Conservation (phyloP, 108 stramenopile species). For the Skeletonema potamos region DNA sequence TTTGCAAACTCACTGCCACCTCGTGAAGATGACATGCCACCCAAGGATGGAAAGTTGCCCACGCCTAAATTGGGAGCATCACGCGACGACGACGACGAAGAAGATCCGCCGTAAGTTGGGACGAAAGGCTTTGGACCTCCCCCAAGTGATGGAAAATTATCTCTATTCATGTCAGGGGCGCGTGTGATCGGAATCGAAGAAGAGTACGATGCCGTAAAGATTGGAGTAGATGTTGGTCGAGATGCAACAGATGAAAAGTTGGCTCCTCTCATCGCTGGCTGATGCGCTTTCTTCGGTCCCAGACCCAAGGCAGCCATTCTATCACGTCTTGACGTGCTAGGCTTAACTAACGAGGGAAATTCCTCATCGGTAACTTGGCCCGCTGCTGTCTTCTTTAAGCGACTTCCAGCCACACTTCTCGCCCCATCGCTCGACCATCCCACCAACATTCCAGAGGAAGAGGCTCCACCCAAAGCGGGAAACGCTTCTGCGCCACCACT, state of each 20-base stretch:
- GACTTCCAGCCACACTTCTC: constrained; percentile 7
- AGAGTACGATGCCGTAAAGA: constrained; percentile 21
- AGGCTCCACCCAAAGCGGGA: constrained; percentile 53
- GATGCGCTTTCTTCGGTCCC: background rate
- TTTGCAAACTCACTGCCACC: constrained; percentile 1
- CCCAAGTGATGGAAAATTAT: constrained; percentile 64
- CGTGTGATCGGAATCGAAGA: constrained; percentile 27
- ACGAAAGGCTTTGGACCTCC: constrained; percentile 27
- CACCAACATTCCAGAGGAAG: constrained; percentile 16
- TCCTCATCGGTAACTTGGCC: constrained; percentile 39
- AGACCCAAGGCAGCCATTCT: constrained; percentile 18
- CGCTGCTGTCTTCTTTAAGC: constrained; percentile 25
- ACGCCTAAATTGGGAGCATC: constrained; percentile 12
- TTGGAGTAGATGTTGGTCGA: constrained; percentile 27
- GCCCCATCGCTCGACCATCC: constrained; percentile 33
- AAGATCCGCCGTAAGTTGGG: constrained; percentile 29
- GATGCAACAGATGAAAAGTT: constrained; percentile 34
- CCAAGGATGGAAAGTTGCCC: constrained; percentile 44
- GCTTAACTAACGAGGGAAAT: constrained; percentile 37
- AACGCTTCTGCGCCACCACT: constrained; percentile 51
- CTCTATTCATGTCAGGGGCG: constrained; percentile 26
- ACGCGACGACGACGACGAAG: constrained; percentile 17
- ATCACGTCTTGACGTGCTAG: constrained; percentile 1
- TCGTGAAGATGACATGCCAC: background rate
- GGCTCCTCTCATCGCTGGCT: constrained; percentile 8